Conservation (phyloP, 306 rosid genomes). For the Trifolium repens region DNA sequence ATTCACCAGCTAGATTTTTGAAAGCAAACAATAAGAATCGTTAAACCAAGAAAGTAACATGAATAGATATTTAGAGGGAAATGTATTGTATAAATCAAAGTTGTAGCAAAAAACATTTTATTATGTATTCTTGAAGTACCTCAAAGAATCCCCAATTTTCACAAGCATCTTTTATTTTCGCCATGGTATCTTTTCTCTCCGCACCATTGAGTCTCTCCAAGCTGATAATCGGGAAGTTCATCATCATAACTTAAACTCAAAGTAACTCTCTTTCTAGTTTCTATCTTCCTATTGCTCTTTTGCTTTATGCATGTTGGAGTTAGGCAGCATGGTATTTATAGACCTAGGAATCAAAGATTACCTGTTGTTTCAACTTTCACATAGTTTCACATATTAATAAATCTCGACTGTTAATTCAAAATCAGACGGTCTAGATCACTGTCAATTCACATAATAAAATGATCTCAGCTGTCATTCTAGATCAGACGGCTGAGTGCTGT, state of each 20-base stretch:
- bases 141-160: slow-evolving; percentile 98
- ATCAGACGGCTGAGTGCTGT: too few species aligned
- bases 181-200: slow-evolving; percentile 63
- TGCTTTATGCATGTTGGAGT: slow-evolving; percentile 26
- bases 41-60: slow-evolving; percentile 24
- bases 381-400: too few species aligned
- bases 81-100: slow-evolving; percentile 30
- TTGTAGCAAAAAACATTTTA: background rate
- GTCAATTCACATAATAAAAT: too few species aligned
- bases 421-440: too few species aligned
- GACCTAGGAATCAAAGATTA: background rate
- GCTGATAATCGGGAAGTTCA: slow-evolving; percentile 76
- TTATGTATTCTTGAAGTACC: slow-evolving; percentile 48
- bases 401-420: too few species aligned
- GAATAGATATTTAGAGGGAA: slow-evolving; percentile 3
- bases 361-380: too few species aligned
- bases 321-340: slow-evolving; percentile 48
- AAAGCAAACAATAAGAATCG: slow-evolving; percentile 7
- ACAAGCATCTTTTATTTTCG: slow-evolving; percentile 81
- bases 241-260: slow-evolving; percentile 59
- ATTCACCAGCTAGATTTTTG: slow-evolving; percentile 57
- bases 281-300: slow-evolving; percentile 24
- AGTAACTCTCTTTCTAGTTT: slow-evolving; percentile 14
- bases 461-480: too few species aligned
- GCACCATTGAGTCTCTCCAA: slow-evolving; percentile 72